Evolutionary conservation across 176 grass and related monocot genomes (phyloP).

Genomic region (Sorghum bicolor): DNA sequence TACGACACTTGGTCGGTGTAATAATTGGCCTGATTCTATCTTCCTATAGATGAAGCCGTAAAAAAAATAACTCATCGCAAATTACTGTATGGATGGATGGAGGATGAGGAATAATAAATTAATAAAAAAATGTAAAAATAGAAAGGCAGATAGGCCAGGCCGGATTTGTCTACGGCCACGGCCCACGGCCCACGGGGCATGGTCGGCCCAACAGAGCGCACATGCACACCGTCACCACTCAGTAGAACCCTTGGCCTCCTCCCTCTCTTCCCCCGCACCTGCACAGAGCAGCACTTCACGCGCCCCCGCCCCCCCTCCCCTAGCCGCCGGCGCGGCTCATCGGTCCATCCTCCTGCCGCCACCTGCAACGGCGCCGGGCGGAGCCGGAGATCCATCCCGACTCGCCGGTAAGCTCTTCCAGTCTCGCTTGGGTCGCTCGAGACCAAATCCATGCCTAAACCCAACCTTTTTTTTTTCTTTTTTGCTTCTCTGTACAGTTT

Average conservation of each 20-base stretch:
- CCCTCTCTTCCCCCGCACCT: neutral
- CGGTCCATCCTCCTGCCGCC: neutral
- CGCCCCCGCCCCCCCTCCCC: neutral
- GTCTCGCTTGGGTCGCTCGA: neutral
- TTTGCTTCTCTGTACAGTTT: neutral
- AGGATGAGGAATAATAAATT: too few species aligned
- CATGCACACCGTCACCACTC: neutral
- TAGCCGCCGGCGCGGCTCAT: neutral
- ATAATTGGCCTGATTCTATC: too few species aligned
- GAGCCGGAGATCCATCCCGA: neutral
- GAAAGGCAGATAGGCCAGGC: neutral
- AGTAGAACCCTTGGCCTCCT: neutral
- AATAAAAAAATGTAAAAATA: neutral
- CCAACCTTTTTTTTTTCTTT: neutral
- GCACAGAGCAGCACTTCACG: neutral
- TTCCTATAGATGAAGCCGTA: too few species aligned
- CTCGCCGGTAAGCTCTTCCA: neutral
- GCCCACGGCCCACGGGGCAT: neutral
- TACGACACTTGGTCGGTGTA: too few species aligned
- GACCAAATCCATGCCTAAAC: neutral
- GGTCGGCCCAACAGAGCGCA: neutral
- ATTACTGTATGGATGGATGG: too few species aligned
- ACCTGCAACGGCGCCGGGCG: neutral
- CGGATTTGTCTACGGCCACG: neutral
- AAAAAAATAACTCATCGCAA: too few species aligned